Base-by-base conservation (phyloP, 495 filamentous ascomycete species). In the Amorphotheca resinae region DNA sequence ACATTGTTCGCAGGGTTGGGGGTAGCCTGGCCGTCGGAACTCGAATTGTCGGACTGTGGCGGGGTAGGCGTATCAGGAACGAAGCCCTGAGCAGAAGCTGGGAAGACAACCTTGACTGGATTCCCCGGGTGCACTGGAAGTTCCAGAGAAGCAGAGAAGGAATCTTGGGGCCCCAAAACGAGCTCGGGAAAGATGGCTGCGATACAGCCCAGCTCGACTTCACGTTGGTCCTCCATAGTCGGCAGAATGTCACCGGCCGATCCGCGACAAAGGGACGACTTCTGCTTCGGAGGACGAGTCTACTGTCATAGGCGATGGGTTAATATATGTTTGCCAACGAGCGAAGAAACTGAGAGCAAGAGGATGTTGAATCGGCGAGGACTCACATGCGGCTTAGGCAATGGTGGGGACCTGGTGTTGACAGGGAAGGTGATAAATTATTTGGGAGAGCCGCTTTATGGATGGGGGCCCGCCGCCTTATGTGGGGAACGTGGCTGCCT, bases 141-240 rank as follows among this genome's bases (percentile, higher is more conserved):
- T 18, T 84, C 77, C 41, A 96, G 67, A 4, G 69, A 70, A 2
- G 84, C 77, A 38, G 68, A 70, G 57, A 79, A 81, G 1, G 73
- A 73, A 48, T 79, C 60, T 3, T 70, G 54, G 3, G 72, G 63
- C 41, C 76, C 69, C 23, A 82, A 60, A 22, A 68, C 66, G 12
- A 94, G 74, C 59, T 98, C 91, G 15, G 89, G 89, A 49, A 76
- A 98, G 49, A 98, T 96, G 53, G 87, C 82, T 11, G 70, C 67
- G 33, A 96, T 77, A n/a, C 87, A 77, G 35, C 73, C 76, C 37
- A 98, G 69, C 62, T 98, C 91, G 12, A 79, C 67, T 14, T 78
- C 69, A 42, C 91, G 84, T 31, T 57, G 45, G 22, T 54, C 54
- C 17, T 56, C 54, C 54, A 56, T 56, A 4, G 22, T 30, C 8